These are phyloP conservation scores for Lentinula raphanica DNA, from an alignment of 768 basidiomycete species.

Conservation along the genomic window DNA sequence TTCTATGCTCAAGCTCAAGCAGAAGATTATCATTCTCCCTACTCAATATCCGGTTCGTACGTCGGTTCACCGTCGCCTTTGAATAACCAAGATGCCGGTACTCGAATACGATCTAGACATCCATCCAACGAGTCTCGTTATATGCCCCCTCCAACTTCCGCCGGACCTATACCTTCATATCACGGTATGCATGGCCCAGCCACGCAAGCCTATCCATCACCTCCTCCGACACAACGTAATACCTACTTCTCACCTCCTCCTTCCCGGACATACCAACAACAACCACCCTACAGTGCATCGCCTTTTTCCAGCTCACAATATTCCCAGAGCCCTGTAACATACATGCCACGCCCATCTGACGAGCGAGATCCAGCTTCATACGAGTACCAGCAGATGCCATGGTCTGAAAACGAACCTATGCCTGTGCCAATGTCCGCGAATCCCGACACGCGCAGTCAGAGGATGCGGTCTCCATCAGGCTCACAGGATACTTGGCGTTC, in stretches of 20 bases:
- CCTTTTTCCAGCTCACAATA: not conserved
- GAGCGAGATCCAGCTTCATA: not conserved
- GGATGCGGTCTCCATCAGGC: not conserved
- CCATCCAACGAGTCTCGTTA: not conserved
- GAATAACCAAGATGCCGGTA: not conserved
- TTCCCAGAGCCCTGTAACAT: not conserved
- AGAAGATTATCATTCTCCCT: not conserved
- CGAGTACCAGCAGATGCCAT: not conserved
- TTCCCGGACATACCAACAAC: not conserved
- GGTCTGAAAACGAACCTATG: not conserved
- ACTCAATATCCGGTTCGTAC: not conserved
- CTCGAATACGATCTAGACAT: not conserved
- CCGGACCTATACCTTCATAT: not conserved
- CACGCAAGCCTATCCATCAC: not conserved
- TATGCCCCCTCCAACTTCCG: not conserved
- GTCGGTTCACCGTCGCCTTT: not conserved
- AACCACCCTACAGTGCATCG: not conserved
- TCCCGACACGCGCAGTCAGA: not conserved
- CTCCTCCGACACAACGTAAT: not conserved
- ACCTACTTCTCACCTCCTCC: not conserved
- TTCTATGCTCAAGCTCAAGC: constrained; percentile 4
- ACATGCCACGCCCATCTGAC: not conserved
- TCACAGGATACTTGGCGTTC: constrained; percentile 3
- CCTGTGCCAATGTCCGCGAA: not conserved
- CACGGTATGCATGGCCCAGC: not conserved